Conservation (phyloP, 495 filamentous ascomycete genomes). For the Lophiotrema nucula region DNA sequence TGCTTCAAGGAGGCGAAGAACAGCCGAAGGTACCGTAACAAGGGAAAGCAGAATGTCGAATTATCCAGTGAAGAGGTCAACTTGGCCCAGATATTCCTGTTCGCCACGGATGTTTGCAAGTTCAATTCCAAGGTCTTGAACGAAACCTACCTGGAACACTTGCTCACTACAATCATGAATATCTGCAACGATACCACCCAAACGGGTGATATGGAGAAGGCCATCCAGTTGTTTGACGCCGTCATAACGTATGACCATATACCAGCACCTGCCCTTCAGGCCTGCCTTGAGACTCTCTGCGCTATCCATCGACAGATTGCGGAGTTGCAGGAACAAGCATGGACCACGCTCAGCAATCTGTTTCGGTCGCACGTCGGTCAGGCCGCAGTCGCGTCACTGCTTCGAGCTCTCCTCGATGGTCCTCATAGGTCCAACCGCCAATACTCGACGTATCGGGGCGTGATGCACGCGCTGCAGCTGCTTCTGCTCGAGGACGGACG, state of each 20-base stretch:
- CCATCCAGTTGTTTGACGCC: slow-evolving; percentile 73
- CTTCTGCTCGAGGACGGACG: slow-evolving; percentile 27
- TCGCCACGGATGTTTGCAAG: slow-evolving; percentile 76
- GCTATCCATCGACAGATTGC: slow-evolving; percentile 75
- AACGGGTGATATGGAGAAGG: slow-evolving; percentile 70
- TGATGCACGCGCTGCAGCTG: slow-evolving; percentile 33
- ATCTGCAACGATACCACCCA: slow-evolving; percentile 76
- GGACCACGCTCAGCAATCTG: slow-evolving; percentile 72
- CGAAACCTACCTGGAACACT: slow-evolving; percentile 60
- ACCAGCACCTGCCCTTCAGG: slow-evolving; percentile 62
- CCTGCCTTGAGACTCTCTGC: slow-evolving; percentile 76
- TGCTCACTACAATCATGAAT: slow-evolving; percentile 66
- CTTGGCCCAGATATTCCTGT: slow-evolving; percentile 67
- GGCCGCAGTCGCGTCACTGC: slow-evolving; percentile 31
- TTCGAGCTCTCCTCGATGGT: slow-evolving; percentile 26
- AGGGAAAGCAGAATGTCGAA: slow-evolving; percentile 37
- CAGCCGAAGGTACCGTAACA: slow-evolving; percentile 42
- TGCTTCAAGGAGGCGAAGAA: slow-evolving; percentile 55
- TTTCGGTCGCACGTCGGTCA: slow-evolving; percentile 76
- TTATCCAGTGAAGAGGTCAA: slow-evolving; percentile 63
- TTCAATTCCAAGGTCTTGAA: slow-evolving; percentile 76
- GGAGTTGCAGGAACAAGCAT: slow-evolving; percentile 67
- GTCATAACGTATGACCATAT: slow-evolving; percentile 77
- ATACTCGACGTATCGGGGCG: slow-evolving; percentile 28
- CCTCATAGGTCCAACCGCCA: slow-evolving; percentile 4